A percentile compares a stretch with the other conserved stretches of the same genome.
These are phyloP conservation scores for Penicillium nordicum DNA, from an alignment of 2,329 filamentous ascomycete species.

Conservation along the genomic window DNA sequence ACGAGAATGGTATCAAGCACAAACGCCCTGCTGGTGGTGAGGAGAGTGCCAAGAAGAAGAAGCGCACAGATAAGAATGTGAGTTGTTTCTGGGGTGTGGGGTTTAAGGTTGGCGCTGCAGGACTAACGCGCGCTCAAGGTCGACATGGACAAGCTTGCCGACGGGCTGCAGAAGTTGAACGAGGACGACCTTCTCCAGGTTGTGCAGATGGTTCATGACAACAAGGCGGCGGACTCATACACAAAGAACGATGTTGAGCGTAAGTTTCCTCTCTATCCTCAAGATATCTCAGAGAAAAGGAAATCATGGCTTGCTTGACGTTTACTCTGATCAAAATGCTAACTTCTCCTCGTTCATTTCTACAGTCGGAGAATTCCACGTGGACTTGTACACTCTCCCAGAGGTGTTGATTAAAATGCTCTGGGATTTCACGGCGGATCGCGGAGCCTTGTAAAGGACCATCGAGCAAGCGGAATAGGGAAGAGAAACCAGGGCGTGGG, in stretches of 20 bases:
- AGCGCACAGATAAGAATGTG: slow-evolving; percentile 61
- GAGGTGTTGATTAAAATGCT: slow-evolving; percentile 86
- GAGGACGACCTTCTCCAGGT: slow-evolving; percentile 94
- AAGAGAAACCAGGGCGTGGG: not conserved
- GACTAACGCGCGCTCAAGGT: slow-evolving; percentile 41
- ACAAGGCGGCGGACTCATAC: slow-evolving; percentile 90
- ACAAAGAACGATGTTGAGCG: slow-evolving; percentile 96
- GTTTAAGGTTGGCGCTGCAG: not conserved
- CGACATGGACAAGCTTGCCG: slow-evolving; percentile 96
- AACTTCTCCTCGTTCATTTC: slow-evolving; percentile 24
- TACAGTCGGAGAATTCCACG: slow-evolving; percentile 91
- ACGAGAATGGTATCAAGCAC: slow-evolving; percentile 60
- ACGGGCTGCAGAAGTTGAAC: slow-evolving; percentile 79
- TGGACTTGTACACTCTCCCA: slow-evolving; percentile 95
- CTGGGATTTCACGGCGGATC: slow-evolving; percentile 73
- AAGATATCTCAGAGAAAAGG: not conserved
- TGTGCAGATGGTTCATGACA: slow-evolving; percentile 97
- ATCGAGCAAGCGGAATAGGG: not conserved
- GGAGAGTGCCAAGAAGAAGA: slow-evolving; percentile 71
- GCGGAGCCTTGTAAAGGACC: slow-evolving; percentile 35
- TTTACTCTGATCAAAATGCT: slow-evolving; percentile 16
- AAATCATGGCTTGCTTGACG: not conserved
- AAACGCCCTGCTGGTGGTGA: slow-evolving; percentile 58
- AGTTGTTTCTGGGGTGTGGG: slow-evolving; percentile 12
- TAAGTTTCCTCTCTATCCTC: slow-evolving; percentile 51